These are phyloP conservation scores for Trichoderma orchidacearum DNA, from an alignment of 495 filamentous ascomycete species.

Conservation along the genomic window DNA sequence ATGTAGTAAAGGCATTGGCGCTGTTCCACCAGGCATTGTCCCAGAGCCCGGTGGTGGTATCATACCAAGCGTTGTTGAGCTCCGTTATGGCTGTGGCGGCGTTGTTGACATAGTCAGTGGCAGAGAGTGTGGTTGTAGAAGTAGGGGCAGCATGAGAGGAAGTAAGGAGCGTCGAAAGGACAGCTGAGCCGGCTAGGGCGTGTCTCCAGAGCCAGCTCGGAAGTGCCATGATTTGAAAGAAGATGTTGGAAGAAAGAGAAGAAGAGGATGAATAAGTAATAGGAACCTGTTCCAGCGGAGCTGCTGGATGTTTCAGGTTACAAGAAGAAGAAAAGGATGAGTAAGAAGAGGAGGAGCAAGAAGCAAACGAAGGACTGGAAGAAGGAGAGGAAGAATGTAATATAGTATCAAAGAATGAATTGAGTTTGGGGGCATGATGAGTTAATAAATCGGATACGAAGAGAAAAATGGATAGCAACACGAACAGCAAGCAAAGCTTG, in stretches of 20 bases:
- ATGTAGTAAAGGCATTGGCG: slow-evolving; percentile 50
- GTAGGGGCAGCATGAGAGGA: not conserved
- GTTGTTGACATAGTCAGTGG: slow-evolving; percentile 19
- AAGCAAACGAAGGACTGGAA: not conserved
- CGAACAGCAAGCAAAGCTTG: not conserved
- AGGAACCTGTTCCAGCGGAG: not conserved
- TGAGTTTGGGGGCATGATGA: not conserved
- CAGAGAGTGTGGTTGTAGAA: slow-evolving; percentile 21
- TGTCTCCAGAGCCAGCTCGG: slow-evolving; percentile 7
- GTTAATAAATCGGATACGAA: not conserved
- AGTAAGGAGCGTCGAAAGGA: slow-evolving; percentile 2
- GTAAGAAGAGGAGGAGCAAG: not conserved
- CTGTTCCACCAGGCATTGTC: slow-evolving; percentile 64
- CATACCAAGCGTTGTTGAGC: slow-evolving; percentile 49
- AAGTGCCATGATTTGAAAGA: not conserved
- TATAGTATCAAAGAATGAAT: not conserved
- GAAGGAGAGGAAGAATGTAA: not conserved
- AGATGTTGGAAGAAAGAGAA: slow-evolving; percentile 1
- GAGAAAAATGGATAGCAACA: not conserved
- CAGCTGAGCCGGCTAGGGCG: slow-evolving; percentile 22
- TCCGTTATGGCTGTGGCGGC: slow-evolving; percentile 30
- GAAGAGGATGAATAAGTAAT: slow-evolving; percentile 9
- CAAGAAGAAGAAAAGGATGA: not conserved
- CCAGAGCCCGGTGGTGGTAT: slow-evolving; percentile 47
- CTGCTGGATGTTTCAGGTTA: not conserved